These are phyloP conservation scores for Penicillium fimorum DNA, from an alignment of 495 filamentous ascomycete genomes.

Conservation along the genomic window DNA sequence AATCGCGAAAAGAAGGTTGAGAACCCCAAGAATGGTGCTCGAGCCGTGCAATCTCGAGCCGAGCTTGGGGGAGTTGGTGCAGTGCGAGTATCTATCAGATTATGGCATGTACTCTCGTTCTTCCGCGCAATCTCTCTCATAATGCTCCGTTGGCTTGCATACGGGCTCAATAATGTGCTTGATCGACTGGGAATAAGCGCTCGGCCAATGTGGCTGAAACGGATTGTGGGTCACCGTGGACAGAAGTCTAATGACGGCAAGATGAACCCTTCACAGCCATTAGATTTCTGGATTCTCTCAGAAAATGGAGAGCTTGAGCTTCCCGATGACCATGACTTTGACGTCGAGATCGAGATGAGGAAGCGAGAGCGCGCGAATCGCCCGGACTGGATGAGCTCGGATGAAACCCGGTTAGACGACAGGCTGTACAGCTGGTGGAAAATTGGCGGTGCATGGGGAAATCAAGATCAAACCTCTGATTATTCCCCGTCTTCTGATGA, in stretches of 20 bases:
- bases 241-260: conserved; percentile 18
- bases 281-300: conserved; percentile 61
- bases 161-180: conserved; percentile 54
- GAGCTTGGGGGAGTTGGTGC: conserved; percentile 70
- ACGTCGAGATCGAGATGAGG: conserved; percentile 74
- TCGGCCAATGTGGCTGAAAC: conserved; percentile 63
- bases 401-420: conserved; percentile 68
- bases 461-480: conserved; percentile 70
- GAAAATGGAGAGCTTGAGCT: conserved; percentile 56
- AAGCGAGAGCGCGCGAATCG: conserved; percentile 46
- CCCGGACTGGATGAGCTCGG: conserved; percentile 31
- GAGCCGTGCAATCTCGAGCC: conserved; percentile 39
- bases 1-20: conserved; percentile 58
- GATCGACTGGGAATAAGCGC: conserved; percentile 57
- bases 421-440: conserved; percentile 81
- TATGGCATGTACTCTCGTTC: conserved; percentile 71
- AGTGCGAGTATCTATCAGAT: conserved; percentile 67
- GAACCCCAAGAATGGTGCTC: conserved; percentile 46
- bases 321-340: conserved; percentile 60
- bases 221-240: conserved; percentile 23
- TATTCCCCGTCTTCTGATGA: conserved; percentile 54
- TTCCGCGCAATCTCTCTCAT: conserved; percentile 70
- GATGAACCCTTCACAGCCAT: conserved; percentile 23
- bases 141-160: conserved; percentile 56
- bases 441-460: conserved; percentile 76